Evolutionary conservation across 805 yeast species (phyloP).

Genomic region (Ogataea ganodermae): DNA sequence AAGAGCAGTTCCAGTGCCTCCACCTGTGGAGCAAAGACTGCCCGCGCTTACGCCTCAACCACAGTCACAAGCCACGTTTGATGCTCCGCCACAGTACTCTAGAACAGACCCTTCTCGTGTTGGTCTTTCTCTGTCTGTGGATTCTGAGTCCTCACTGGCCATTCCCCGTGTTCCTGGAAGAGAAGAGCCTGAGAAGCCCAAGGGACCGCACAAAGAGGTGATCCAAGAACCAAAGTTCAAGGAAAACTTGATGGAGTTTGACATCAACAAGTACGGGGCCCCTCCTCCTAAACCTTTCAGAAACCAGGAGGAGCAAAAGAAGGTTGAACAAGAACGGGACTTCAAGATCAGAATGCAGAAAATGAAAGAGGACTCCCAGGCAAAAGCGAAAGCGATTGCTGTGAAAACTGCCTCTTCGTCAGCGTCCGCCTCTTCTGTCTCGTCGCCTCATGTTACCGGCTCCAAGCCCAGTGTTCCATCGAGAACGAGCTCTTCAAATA

Average conservation of each 20-base stretch:
- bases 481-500: constrained; percentile 8
- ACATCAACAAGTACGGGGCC: constrained; percentile 42
- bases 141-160: constrained; percentile 12
- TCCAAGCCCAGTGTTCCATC: constrained; percentile 18
- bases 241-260: constrained; percentile 36
- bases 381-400: constrained; percentile 27
- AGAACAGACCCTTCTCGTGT: neutral
- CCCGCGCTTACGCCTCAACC: neutral
- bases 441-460: constrained; percentile 12
- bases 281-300: constrained; percentile 47
- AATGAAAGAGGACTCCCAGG: constrained; percentile 32
- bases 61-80: neutral
- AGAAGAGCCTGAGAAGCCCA: constrained; percentile 9
- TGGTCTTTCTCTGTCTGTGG: constrained; percentile 2
- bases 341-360: constrained; percentile 28
- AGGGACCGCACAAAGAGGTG: constrained; percentile 21
- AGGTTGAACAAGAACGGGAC: constrained; percentile 26
- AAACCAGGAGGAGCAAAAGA: constrained; percentile 26
- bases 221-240: constrained; percentile 33
- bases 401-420: constrained; percentile 4
- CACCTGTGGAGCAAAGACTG: neutral
- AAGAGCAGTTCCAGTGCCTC: neutral
- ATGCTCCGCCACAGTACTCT: constrained; percentile 1
- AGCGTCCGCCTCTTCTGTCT: constrained; percentile 8
- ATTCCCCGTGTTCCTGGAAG: constrained; percentile 11